Conservation (phyloP, 768 basidiomycete genomes). For the Mycena amicta region DNA sequence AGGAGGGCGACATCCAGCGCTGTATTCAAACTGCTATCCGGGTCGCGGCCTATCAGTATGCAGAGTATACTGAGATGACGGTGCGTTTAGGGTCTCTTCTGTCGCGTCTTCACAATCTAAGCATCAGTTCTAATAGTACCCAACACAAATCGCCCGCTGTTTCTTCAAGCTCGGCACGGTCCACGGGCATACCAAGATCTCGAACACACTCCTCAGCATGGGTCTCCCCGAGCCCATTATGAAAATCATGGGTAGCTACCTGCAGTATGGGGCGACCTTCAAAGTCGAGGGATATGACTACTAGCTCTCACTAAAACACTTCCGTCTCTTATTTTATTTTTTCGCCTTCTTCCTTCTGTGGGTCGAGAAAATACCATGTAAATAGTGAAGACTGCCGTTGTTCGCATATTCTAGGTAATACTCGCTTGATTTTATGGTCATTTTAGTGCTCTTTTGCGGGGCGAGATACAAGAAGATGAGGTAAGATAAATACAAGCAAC, state of each 20-base stretch:
- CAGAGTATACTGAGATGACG: slow-evolving; percentile 87
- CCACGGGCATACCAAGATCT: slow-evolving; percentile 93
- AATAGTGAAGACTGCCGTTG: no score
- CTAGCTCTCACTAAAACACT: slow-evolving; percentile 39
- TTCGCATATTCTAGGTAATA: not conserved
- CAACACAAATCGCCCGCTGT: slow-evolving; percentile 85
- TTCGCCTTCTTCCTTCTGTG: no score
- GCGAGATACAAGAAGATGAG: not conserved
- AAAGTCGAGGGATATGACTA: slow-evolving; percentile 87
- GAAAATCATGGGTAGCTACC: slow-evolving; percentile 91
- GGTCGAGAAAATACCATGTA: no score
- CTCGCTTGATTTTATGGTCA: not conserved
- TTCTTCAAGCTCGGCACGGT: slow-evolving; percentile 93
- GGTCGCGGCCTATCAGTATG: slow-evolving; percentile 89
- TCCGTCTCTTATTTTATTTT: not conserved
- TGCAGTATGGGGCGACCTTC: slow-evolving; percentile 86
- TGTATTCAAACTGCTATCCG: slow-evolving; percentile 91
- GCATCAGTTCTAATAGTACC: no score
- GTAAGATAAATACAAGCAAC: not conserved
- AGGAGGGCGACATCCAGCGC: slow-evolving; percentile 91
- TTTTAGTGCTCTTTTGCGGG: not conserved
- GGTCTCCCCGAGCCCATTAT: slow-evolving; percentile 86
- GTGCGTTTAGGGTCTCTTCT: slow-evolving; percentile 45
- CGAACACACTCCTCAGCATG: slow-evolving; percentile 92
- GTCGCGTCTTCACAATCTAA: no score